These are phyloP conservation scores for Candida fluviatilis DNA, from an alignment of 805 yeast species.

Conservation along the genomic window DNA sequence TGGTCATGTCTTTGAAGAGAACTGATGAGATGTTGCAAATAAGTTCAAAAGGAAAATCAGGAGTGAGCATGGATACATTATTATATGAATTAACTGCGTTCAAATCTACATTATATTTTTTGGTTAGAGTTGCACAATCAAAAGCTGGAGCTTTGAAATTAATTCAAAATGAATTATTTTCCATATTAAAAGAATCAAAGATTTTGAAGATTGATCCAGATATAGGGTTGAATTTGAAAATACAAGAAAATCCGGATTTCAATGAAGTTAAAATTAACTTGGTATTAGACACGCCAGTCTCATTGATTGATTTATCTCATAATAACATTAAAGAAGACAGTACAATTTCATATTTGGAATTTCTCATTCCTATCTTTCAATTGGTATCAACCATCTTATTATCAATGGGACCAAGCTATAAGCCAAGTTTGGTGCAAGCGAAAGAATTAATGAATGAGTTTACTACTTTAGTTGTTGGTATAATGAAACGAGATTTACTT, in stretches of 20 bases:
- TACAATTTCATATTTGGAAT: constrained; percentile 55
- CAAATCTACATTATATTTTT: constrained; percentile 63
- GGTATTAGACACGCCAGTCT: constrained; percentile 50
- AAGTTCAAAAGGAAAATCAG: constrained; percentile 22
- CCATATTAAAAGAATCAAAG: constrained; percentile 50
- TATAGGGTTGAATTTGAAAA: constrained; percentile 56
- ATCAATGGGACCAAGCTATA: constrained; percentile 75
- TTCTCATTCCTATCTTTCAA: constrained; percentile 72
- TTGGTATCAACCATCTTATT: constrained; percentile 61
- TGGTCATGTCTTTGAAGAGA: constrained; percentile 64
- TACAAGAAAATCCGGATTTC: constrained; percentile 15
- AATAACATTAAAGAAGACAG: constrained; percentile 10
- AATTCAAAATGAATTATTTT: constrained; percentile 69
- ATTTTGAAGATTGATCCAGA: constrained; percentile 74
- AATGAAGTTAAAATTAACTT: constrained; percentile 40
- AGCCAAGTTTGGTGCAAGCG: constrained; percentile 51
- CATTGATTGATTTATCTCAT: constrained; percentile 17
- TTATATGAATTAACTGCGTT: constrained; percentile 75
- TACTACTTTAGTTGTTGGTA: constrained; percentile 54
- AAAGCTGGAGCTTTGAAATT: constrained; percentile 74
- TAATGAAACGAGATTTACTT: constrained; percentile 54
- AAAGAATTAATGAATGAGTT: constrained; percentile 48
- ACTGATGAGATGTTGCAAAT: constrained; percentile 58
- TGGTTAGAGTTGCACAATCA: constrained; percentile 72
- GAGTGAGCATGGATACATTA: constrained; percentile 47